These are phyloP conservation scores for Solanum peruvianum DNA, from an alignment of 257 asterid genomes.

Conservation along the genomic window DNA sequence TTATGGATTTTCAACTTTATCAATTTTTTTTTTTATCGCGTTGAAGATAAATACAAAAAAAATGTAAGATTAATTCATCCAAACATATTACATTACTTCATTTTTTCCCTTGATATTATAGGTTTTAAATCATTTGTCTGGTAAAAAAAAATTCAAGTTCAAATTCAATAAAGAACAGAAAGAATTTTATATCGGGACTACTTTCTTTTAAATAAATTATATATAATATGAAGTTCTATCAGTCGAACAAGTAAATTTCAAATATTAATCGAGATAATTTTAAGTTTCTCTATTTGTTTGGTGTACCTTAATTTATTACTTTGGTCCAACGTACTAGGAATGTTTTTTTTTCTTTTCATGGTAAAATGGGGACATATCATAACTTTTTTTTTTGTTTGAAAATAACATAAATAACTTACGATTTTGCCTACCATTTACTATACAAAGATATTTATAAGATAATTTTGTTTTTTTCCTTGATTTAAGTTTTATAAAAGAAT, in stretches of 20 bases:
- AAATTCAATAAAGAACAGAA: not conserved
- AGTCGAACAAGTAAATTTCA: not conserved
- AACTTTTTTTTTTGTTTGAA: not conserved
- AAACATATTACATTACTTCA: not conserved
- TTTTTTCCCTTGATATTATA: not conserved
- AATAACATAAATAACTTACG: not conserved
- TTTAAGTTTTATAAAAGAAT: not conserved
- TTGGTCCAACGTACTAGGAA: not conserved
- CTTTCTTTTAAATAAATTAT: not conserved
- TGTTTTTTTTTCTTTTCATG: not conserved
- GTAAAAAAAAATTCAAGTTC: rapidly evolving
- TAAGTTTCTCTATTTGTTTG: not conserved
- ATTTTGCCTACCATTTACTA: not conserved
- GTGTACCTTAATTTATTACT: not conserved
- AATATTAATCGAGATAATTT: too few relatives aligned
- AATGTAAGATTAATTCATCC: not conserved
- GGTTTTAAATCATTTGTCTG: not conserved
- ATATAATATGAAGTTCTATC: not conserved
- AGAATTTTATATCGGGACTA: rapidly evolving
- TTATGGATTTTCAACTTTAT: too few relatives aligned
- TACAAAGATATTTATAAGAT: not conserved
- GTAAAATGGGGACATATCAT: not conserved
- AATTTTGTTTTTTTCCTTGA: too few relatives aligned
- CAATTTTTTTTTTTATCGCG: not conserved
- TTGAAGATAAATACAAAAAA: not conserved